These are phyloP conservation scores for Spinellus fusiger DNA, from an alignment of 192 early-diverging fungal species.

Conservation along the genomic window DNA sequence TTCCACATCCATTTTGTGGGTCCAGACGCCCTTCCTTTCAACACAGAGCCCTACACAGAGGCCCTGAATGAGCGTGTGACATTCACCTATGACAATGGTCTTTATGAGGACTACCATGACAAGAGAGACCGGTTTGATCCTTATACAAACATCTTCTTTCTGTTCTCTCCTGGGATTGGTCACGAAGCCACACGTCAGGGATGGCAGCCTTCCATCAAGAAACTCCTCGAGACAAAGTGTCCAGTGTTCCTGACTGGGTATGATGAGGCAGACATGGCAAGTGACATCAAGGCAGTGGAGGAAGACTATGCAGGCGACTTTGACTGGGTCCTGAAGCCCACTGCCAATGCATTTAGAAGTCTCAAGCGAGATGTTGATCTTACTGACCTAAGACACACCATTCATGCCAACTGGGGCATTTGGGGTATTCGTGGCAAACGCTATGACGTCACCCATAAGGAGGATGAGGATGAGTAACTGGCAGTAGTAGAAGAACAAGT, in stretches of 20 bases:
- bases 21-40: conserved; percentile 58
- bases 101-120: conserved; percentile 59
- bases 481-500: not conserved
- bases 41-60: conserved; percentile 31
- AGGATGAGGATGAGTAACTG: conserved; percentile 15
- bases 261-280: conserved; percentile 60
- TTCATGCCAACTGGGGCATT: conserved; percentile 75
- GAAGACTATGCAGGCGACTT: conserved; percentile 52
- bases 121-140: conserved; percentile 64
- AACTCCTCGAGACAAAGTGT: conserved; percentile 70
- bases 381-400: conserved; percentile 62
- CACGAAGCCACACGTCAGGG: conserved; percentile 51
- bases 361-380: conserved; percentile 70
- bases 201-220: conserved; percentile 63
- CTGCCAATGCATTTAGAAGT: conserved; percentile 60
- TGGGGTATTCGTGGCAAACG: conserved; percentile 75
- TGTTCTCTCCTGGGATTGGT: conserved; percentile 72
- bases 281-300: conserved; percentile 52
- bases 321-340: conserved; percentile 70
- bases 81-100: conserved; percentile 61
- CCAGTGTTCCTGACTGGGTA: conserved; percentile 73
- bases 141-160: conserved; percentile 70
- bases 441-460: conserved; percentile 59
- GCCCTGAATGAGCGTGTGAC: conserved; percentile 55
- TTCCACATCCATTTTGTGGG: conserved; percentile 80